Conservation (phyloP, 805 yeast genomes). For the Zygotorulaspora chibaensis region DNA sequence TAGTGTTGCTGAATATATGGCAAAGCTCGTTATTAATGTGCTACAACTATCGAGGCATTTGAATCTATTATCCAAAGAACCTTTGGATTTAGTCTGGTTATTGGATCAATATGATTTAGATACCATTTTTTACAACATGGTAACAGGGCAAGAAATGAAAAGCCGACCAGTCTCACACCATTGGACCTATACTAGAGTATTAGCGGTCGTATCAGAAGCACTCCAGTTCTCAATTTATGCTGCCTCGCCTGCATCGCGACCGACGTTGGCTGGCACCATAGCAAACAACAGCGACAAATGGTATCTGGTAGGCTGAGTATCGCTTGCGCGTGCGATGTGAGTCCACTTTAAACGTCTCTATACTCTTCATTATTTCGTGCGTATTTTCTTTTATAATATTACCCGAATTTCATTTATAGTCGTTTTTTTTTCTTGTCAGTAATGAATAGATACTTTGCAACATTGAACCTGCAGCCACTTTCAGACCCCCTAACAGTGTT, state of each 20-base stretch:
- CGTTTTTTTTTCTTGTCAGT: slow-evolving; percentile 1
- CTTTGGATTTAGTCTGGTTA: slow-evolving; percentile 19
- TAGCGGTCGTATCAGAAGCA: slow-evolving; percentile 16
- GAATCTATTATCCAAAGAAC: slow-evolving; percentile 15
- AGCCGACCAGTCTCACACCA: slow-evolving; percentile 12
- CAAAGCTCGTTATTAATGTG: slow-evolving; percentile 18
- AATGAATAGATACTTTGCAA: slow-evolving; percentile 3
- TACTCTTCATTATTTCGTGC: neutral
- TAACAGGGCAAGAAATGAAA: slow-evolving; percentile 11
- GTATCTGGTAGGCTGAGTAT: slow-evolving; percentile 18
- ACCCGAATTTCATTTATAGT: slow-evolving; percentile 4
- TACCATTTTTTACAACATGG: slow-evolving; percentile 24
- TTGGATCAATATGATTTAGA: slow-evolving; percentile 29
- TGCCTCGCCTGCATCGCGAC: slow-evolving; percentile 15
- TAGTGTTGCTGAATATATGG: slow-evolving; percentile 15
- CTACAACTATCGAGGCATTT: slow-evolving; percentile 16
- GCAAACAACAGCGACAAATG: slow-evolving; percentile 18
- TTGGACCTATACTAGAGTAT: slow-evolving; percentile 15
- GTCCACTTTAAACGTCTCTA: neutral
- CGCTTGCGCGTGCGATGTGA: neutral
- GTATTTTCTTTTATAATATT: neutral
- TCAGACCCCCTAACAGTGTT: slow-evolving; percentile 9
- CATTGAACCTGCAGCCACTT: slow-evolving; percentile 12
- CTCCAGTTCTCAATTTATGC: slow-evolving; percentile 13
- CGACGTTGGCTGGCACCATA: slow-evolving; percentile 9